A percentile compares a stretch with the other conserved stretches of the same genome.
Evolutionary conservation across 345 rosid species (phyloP).

Genomic region (Gossypium rotundifolium): DNA sequence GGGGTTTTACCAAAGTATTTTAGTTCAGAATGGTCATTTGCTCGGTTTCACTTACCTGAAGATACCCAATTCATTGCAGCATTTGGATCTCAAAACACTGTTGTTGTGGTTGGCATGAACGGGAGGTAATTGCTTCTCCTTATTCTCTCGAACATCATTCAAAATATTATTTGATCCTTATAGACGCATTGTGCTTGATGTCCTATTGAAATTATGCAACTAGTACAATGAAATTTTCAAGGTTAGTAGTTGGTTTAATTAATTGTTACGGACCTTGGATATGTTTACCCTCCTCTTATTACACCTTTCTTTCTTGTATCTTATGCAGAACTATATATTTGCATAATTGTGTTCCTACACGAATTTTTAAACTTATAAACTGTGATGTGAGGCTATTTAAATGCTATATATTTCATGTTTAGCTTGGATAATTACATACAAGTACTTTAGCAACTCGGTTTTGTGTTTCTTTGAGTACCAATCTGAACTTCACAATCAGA

Average conservation of each 20-base stretch:
- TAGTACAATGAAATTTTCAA: background rate
- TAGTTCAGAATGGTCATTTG: slow-evolving; percentile 97
- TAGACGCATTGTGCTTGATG: background rate
- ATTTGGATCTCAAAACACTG: slow-evolving; percentile 73
- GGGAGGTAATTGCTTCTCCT: slow-evolving; percentile 50
- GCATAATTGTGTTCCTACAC: background rate
- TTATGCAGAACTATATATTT: background rate
- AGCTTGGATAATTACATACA: background rate
- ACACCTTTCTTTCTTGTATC: background rate
- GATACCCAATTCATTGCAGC: slow-evolving; percentile 68
- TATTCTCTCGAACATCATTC: background rate
- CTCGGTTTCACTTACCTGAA: slow-evolving; percentile 80
- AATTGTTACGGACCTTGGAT: background rate
- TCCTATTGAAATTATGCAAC: background rate
- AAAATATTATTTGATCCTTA: background rate
- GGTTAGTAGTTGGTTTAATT: background rate
- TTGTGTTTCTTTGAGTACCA: background rate
- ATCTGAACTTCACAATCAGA: background rate
- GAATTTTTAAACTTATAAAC: background rate
- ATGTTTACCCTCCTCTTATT: background rate
- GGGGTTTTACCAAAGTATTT: slow-evolving; percentile 87
- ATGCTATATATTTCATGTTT: background rate
- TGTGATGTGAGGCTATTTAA: background rate
- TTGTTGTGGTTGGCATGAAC: slow-evolving; percentile 69
- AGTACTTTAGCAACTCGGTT: background rate